A percentile compares a stretch with the other conserved stretches of the same genome.
phyloP scores from a whole-genome alignment of 345 rosid species.

The Eucalyptus globulus region DNA sequence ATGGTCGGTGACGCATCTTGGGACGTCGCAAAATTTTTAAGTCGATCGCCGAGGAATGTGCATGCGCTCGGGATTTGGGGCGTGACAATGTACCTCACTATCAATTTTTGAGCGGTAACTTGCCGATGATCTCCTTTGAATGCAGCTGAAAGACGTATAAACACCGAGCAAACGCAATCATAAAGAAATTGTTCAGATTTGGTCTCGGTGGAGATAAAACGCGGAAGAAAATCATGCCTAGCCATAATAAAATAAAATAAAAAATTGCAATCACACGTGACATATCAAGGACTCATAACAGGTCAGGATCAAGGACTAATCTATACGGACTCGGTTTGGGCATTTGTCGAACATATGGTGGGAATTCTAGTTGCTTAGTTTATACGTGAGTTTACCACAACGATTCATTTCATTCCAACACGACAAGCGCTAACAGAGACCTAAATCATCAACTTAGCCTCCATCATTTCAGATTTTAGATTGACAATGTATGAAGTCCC shows the following conservation, averaged over 20 bases:
- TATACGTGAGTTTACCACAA: too few relatives aligned
- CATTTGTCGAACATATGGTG: background rate
- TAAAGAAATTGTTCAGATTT: background rate
- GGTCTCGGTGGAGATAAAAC: background rate
- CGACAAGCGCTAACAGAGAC: too few relatives aligned
- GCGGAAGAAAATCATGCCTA: background rate
- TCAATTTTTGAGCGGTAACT: background rate
- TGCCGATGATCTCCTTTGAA: background rate
- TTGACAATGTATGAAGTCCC: too few relatives aligned
- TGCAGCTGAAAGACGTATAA: background rate
- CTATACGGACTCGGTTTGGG: background rate
- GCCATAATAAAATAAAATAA: background rate
- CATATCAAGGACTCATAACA: background rate
- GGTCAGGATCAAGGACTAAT: background rate
- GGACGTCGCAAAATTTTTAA: too few relatives aligned
- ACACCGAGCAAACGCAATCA: background rate
- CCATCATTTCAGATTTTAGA: too few relatives aligned
- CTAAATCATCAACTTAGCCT: too few relatives aligned
- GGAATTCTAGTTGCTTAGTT: too few relatives aligned
- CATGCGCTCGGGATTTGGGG: too few relatives aligned
- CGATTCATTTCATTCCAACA: too few relatives aligned
- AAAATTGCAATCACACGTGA: background rate
- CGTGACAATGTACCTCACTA: too few relatives aligned
- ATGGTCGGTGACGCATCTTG: too few relatives aligned
- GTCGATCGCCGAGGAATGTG: too few relatives aligned